Evolutionary conservation across 176 grass and related monocot genomes (phyloP).

Genomic region (Coix lacrymajobi): DNA sequence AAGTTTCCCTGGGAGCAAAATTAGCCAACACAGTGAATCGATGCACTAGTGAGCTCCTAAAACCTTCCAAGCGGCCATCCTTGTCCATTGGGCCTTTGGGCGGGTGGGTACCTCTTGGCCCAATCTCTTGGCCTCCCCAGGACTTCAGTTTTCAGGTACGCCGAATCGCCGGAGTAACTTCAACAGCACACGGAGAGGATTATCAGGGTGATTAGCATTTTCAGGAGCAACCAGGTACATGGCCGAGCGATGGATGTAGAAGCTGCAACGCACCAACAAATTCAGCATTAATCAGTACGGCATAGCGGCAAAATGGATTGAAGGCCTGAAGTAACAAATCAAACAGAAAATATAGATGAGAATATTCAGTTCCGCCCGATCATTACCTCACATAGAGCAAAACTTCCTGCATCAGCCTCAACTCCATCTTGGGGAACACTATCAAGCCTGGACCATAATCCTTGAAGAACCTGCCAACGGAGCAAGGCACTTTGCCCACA

Average conservation of each 20-base stretch:
- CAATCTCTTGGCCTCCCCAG: too few species aligned
- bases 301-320: not conserved
- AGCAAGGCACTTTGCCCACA: slow-evolving; percentile 67
- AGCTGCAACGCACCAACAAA: slow-evolving; percentile 33
- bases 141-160: not conserved
- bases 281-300: not conserved
- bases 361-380: not conserved
- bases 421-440: slow-evolving; percentile 36
- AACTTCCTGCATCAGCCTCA: slow-evolving; percentile 82
- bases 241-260: slow-evolving; percentile 70
- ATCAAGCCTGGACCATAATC: slow-evolving; percentile 62
- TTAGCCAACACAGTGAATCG: not conserved
- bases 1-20: slow-evolving; percentile 9
- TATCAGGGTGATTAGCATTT: slow-evolving; percentile 27
- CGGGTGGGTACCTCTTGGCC: too few species aligned
- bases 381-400: slow-evolving; percentile 72
- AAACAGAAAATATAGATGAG: not conserved
- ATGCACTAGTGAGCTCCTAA: not conserved
- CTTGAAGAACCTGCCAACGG: slow-evolving; percentile 67
- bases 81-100: not conserved
- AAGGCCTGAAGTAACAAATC: not conserved
- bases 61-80: not conserved
- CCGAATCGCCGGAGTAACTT: slow-evolving; percentile 14
- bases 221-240: slow-evolving; percentile 31
- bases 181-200: slow-evolving; percentile 40